Base-by-base conservation (phyloP, 1,284 basidiomycete species). In the Coriolopsis trogii region DNA sequence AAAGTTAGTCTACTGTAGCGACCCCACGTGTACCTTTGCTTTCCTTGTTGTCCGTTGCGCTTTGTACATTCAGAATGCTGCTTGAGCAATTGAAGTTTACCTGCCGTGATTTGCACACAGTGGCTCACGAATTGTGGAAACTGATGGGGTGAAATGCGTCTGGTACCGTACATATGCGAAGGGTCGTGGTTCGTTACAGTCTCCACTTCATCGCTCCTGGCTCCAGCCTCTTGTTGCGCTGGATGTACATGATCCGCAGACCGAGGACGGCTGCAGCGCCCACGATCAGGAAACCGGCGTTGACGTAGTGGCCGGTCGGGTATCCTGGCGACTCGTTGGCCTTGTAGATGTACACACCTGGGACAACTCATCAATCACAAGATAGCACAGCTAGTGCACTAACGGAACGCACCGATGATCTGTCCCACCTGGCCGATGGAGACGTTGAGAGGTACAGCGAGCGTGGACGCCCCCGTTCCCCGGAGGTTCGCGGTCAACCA, bases 311-410 rank as follows among this genome's bases (percentile, higher is more conserved):
- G 0, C 71, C 71, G 0, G 71, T 73, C 3, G 64, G 69, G 55
- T 69, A 73, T 9, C 67, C 64, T 0, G 61, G 61, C 0, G 64
- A 65, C 52, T 73, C 70, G 25, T 59, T 55, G 9, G 64, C 60
- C 52, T 71, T 73, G 60, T 70, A 74, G 16, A 73, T 73, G 57
- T 70, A 74, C 6, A 73, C 67, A 4, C 72, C 72, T 59, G 31
- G n/a, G n/a, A n/a, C n/a, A 5, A 29, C 16, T 15, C 21, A 30
- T 18, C 3, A 18, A 41, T 20, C n/a, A 6, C 23, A 16, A n/a
- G n/a, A n/a, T n/a, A n/a, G n/a, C n/a, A n/a, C n/a, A n/a, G n/a
- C n/a, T n/a, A n/a, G n/a, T n/a, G 12, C 7, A 46, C 2, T 9
- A n/a, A 31, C 8, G 10, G 16, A n/a, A 46, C 61, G 10, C 36